Conservation (phyloP, 768 basidiomycete species). For the Tricholoma saponaceum region DNA sequence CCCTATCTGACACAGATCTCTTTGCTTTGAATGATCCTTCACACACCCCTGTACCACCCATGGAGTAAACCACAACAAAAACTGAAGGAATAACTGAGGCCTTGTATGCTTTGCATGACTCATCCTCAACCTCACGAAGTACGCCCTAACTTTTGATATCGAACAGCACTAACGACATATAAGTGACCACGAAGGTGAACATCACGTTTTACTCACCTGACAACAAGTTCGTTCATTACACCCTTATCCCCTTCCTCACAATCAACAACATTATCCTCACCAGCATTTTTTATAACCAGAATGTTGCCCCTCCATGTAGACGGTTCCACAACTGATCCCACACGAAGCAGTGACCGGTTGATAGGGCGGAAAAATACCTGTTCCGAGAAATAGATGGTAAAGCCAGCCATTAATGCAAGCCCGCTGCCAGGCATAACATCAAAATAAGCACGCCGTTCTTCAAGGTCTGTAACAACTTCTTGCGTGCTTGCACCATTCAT, state of each 20-base stretch:
- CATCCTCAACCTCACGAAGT: too few relatives aligned
- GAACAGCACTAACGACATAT: too few relatives aligned
- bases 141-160: too few relatives aligned
- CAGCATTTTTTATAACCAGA: background rate
- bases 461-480: background rate
- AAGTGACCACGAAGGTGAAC: too few relatives aligned
- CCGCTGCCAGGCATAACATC: background rate
- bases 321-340: background rate
- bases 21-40: too few relatives aligned
- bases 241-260: background rate
- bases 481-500: background rate
- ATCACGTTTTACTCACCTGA: background rate
- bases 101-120: too few relatives aligned
- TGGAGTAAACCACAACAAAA: too few relatives aligned
- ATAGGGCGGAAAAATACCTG: background rate
- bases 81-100: too few relatives aligned
- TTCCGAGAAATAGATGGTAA: background rate
- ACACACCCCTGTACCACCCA: too few relatives aligned
- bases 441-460: background rate
- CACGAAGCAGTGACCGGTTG: background rate
- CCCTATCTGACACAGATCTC: too few relatives aligned
- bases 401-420: background rate
- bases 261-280: background rate
- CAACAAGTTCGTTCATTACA: background rate
- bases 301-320: background rate